These are phyloP conservation scores for Chaetoscypha palmicola DNA, from an alignment of 2,329 filamentous ascomycete species.

Conservation along the genomic window DNA sequence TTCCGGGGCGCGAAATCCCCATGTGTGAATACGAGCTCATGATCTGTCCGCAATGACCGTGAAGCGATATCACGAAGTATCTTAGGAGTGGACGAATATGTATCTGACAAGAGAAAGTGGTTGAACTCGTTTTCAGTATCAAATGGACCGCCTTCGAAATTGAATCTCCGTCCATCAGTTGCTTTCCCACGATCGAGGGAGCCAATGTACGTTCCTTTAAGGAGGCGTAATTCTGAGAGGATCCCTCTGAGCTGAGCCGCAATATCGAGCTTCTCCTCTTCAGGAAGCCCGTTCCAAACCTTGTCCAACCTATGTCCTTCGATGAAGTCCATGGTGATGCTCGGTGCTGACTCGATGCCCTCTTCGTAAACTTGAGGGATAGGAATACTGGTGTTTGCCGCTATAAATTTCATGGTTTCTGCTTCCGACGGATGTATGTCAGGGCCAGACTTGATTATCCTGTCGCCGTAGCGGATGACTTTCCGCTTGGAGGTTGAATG, in stretches of 20 bases:
- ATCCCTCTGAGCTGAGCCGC: slow-evolving; percentile 10
- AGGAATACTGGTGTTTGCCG: slow-evolving; percentile 37
- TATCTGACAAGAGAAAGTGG: slow-evolving; percentile 6
- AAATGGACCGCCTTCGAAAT: slow-evolving; percentile 10
- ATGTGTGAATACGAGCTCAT: slow-evolving; percentile 13
- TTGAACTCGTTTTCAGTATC: slow-evolving; percentile 13
- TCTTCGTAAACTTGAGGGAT: slow-evolving; percentile 37
- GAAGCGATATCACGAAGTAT: background rate
- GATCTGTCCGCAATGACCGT: background rate
- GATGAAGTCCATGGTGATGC: slow-evolving; percentile 14
- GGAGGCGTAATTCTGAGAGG: slow-evolving; percentile 9
- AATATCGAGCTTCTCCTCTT: slow-evolving; percentile 8
- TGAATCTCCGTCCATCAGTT: slow-evolving; percentile 9
- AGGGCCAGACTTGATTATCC: slow-evolving; percentile 11
- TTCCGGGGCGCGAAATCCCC: slow-evolving; percentile 27
- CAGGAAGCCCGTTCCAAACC: slow-evolving; percentile 8
- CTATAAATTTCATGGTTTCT: slow-evolving; percentile 35
- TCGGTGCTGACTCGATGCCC: slow-evolving; percentile 1
- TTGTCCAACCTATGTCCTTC: slow-evolving; percentile 11
- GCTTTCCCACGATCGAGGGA: slow-evolving; percentile 8
- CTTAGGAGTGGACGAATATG: background rate
- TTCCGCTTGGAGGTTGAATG: slow-evolving; percentile 9
- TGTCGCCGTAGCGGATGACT: slow-evolving; percentile 10
- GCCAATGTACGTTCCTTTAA: slow-evolving; percentile 11
- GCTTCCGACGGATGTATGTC: slow-evolving; percentile 33